Percentiles rank a stretch among this genome's conserved stretches.
phyloP scores from a whole-genome alignment of 1,284 basidiomycete species.

The Heterobasidion parviporum region DNA sequence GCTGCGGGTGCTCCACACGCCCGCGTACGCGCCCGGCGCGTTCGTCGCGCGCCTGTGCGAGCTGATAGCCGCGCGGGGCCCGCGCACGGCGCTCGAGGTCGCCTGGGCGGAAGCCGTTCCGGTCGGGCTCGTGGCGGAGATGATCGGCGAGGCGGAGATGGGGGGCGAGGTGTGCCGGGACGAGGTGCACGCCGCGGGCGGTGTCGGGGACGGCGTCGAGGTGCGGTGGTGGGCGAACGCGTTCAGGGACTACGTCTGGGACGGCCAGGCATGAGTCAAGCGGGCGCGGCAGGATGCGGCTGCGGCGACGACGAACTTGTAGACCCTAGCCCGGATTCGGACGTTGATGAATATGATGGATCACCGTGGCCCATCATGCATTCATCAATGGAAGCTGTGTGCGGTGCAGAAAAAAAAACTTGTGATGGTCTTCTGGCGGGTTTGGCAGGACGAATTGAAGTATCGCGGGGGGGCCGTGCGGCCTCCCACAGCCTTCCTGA shows the following conservation, averaged over 20 bases:
- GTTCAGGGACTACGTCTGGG: conserved; percentile 61
- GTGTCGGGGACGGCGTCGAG: conserved; percentile 34
- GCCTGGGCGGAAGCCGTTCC: conserved; percentile 62
- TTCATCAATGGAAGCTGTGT: too few species aligned
- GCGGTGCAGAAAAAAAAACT: too few species aligned
- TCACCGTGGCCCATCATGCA: too few species aligned
- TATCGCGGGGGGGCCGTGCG: too few species aligned
- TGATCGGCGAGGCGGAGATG: conserved; percentile 66
- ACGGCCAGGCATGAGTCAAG: conserved; percentile 35
- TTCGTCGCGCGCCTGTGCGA: conserved; percentile 61
- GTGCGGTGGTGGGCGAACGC: conserved; percentile 64
- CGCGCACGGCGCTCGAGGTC: conserved; percentile 54
- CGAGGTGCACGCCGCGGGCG: conserved; percentile 42
- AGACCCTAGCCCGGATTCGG: background rate
- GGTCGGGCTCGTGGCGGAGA: conserved; percentile 64
- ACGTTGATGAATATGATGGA: background rate
- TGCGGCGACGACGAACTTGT: background rate
- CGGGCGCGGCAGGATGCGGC: background rate
- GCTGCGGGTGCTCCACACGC: conserved; percentile 79
- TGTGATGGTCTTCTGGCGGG: too few species aligned
- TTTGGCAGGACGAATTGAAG: too few species aligned
- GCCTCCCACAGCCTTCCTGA: too few species aligned
- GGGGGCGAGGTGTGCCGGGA: conserved; percentile 69
- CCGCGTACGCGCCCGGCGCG: conserved; percentile 56
- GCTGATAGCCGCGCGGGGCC: conserved; percentile 29